Percentiles rank a stretch among this genome's conserved stretches.
These are phyloP conservation scores for Zygosaccharomyces bisporus DNA, from an alignment of 805 yeast species.

Conservation along the genomic window DNA sequence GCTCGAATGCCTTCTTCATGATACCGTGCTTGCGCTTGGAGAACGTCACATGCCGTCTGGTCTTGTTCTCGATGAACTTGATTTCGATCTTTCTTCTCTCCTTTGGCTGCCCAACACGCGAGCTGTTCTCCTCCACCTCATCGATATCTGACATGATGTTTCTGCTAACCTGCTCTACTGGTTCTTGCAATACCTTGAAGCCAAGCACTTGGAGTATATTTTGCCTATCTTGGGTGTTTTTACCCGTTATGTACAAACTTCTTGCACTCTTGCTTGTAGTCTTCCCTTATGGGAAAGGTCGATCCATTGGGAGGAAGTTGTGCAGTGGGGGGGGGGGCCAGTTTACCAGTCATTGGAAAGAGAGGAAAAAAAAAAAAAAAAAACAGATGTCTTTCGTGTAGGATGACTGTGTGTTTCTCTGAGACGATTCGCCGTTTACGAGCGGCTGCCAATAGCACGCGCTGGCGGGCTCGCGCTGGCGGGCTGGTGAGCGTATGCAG, in stretches of 20 bases:
- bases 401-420: no score
- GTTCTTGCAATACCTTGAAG: constrained; percentile 1
- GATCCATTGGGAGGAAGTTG: constrained; percentile 8
- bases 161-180: no score
- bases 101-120: constrained; percentile 34
- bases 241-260: constrained; percentile 17
- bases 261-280: constrained; percentile 11
- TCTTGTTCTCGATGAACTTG: constrained; percentile 94
- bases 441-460: no score
- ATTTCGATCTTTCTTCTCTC: constrained; percentile 91
- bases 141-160: constrained; percentile 16
- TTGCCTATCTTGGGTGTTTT: constrained; percentile 18
- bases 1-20: constrained; percentile 99
- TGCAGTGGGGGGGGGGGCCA: constrained; percentile 6
- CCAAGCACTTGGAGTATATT: constrained; percentile 5
- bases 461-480: no score
- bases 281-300: constrained; percentile 20
- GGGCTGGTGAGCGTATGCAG: no score
- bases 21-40: constrained; percentile 98
- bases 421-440: no score
- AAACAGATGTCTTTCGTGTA: not conserved
- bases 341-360: constrained; percentile 2
- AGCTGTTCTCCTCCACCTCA: constrained; percentile 16
- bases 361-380: no score
- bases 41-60: constrained; percentile 96